Evolutionary conservation across 495 filamentous ascomycete species (phyloP).

Genomic region (Chaetomidium leptoderma): DNA sequence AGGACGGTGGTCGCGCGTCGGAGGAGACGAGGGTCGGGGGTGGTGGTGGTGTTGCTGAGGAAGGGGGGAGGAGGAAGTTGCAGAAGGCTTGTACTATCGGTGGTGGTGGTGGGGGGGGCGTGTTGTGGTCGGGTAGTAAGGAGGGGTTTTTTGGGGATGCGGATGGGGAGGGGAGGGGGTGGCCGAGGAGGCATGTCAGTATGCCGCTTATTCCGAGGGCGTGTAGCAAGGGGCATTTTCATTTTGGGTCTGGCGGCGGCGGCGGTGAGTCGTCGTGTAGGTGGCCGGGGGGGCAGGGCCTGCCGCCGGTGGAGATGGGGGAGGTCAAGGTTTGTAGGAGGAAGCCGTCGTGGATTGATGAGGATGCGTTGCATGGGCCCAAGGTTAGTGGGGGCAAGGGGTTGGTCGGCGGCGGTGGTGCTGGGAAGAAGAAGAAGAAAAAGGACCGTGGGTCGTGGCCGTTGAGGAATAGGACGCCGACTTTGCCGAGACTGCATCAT

Average conservation of each 20-base stretch:
- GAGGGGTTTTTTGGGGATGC: not conserved
- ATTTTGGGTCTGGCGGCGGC: not conserved
- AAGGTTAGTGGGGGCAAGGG: slow-evolving; percentile 25
- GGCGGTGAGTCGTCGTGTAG: not conserved
- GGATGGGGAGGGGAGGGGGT: not conserved
- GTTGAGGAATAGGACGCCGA: slow-evolving; percentile 20
- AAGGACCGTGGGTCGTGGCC: slow-evolving; percentile 25
- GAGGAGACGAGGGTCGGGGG: not conserved
- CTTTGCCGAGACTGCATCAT: slow-evolving; percentile 23
- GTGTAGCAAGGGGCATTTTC: slow-evolving; percentile 6
- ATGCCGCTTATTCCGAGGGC: slow-evolving; percentile 7
- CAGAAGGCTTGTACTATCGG: slow-evolving; percentile 9
- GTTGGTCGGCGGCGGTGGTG: not conserved
- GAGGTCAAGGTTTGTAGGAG: slow-evolving; percentile 4
- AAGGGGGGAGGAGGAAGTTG: not conserved
- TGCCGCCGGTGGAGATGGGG: not conserved
- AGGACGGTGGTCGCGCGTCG: not conserved
- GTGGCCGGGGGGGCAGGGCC: slow-evolving; percentile 7
- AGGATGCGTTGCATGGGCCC: slow-evolving; percentile 41
- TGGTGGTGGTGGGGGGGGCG: not conserved
- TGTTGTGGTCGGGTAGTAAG: too few species aligned
- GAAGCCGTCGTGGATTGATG: slow-evolving; percentile 41
- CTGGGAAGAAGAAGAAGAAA: slow-evolving; percentile 9
- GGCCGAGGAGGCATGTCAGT: not conserved
- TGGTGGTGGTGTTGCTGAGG: not conserved